phyloP scores from a whole-genome alignment of 805 yeast genomes.

The Yamadazyma scolyti region DNA sequence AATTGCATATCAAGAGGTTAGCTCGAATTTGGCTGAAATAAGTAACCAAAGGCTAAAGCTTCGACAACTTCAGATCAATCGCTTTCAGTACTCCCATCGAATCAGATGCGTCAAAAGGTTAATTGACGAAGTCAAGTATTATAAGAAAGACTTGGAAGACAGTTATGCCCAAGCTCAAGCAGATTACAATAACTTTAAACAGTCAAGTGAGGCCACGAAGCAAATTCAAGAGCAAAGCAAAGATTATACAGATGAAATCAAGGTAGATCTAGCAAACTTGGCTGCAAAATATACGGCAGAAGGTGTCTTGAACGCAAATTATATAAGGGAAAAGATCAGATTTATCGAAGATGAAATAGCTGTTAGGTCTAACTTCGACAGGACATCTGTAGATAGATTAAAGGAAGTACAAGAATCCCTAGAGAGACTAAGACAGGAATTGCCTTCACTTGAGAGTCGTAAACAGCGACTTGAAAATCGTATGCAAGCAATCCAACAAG shows the following conservation, averaged over 20 bases:
- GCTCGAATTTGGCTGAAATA: neutral
- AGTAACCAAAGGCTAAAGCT: too few species aligned
- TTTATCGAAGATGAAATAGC: constrained; percentile 45
- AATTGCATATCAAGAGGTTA: neutral
- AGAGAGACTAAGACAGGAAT: constrained; percentile 25
- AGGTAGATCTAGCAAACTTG: constrained; percentile 33
- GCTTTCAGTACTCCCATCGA: constrained; percentile 18
- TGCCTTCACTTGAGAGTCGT: constrained; percentile 34
- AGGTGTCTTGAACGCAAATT: constrained; percentile 34
- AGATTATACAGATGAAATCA: constrained; percentile 36
- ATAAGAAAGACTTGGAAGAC: constrained; percentile 20
- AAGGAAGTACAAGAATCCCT: constrained; percentile 32
- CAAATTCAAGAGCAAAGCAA: constrained; percentile 31
- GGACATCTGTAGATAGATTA: constrained; percentile 37
- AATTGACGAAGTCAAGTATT: constrained; percentile 21
- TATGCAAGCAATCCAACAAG: constrained; percentile 34
- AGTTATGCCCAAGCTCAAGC: constrained; percentile 31
- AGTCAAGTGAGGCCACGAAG: constrained; percentile 34
- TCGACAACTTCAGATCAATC: too few species aligned
- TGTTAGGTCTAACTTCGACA: constrained; percentile 34
- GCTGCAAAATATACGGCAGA: constrained; percentile 34
- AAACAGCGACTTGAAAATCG: constrained; percentile 25
- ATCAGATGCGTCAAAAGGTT: constrained; percentile 19
- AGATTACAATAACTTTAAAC: constrained; percentile 32
- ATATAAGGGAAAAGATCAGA: constrained; percentile 37